Percentiles rank a stretch among this genome's conserved stretches.
These are phyloP conservation scores for Podospora anserina DNA, from an alignment of 495 filamentous ascomycete genomes.

Conservation along the genomic window DNA sequence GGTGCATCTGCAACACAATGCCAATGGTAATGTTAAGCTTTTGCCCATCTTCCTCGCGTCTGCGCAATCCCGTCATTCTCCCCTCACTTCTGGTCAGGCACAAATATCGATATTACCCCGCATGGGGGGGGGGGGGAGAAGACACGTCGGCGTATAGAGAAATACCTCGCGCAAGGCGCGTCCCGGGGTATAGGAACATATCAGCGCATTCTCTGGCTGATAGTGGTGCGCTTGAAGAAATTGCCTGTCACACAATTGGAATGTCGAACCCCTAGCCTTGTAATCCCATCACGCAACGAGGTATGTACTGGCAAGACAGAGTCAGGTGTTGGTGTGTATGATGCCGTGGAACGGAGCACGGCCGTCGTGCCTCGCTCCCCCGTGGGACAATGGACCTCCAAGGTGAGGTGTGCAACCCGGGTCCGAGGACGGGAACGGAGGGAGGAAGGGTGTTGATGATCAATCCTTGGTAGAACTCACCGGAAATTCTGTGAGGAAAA, in stretches of 20 bases:
- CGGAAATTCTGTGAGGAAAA: neutral
- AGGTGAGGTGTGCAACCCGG: neutral
- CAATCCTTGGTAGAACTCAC: neutral
- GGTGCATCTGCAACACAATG: neutral
- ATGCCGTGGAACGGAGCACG: neutral
- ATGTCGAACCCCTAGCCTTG: neutral
- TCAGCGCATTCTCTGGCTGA: neutral
- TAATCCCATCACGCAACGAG: neutral
- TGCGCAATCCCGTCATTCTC: neutral
- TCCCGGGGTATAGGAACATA: neutral
- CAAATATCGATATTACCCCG: neutral
- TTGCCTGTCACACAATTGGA: neutral
- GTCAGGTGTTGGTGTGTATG: neutral
- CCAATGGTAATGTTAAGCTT: neutral
- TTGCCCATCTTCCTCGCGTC: neutral
- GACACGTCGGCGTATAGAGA: neutral
- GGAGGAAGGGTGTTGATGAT: neutral
- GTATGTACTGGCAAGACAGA: neutral
- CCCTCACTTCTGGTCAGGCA: no score
- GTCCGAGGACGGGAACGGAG: neutral
- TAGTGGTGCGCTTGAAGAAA: neutral
- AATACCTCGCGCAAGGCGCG: neutral
- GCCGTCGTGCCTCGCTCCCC: neutral
- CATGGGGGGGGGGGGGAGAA: neutral
- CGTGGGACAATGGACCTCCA: neutral